phyloP scores from a whole-genome alignment of 768 basidiomycete species.

The Wakefieldia striispora region DNA sequence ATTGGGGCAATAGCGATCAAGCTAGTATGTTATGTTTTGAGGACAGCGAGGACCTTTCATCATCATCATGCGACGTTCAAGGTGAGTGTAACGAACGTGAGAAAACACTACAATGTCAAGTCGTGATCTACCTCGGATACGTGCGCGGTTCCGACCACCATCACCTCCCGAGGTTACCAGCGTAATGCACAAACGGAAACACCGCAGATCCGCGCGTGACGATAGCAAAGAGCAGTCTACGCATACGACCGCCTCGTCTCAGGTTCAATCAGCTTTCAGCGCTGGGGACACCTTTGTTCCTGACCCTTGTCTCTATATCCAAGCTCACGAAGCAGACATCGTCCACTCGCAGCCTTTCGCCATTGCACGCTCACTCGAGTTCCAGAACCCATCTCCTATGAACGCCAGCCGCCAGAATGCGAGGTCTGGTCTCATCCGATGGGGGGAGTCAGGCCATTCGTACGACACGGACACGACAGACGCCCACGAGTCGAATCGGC shows the following conservation, averaged over 20 bases:
- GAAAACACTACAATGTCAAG: too few species aligned
- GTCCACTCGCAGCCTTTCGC: slow-evolving; percentile 49
- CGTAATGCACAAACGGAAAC: slow-evolving; percentile 28
- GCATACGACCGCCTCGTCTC: neutral
- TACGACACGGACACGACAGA: slow-evolving; percentile 2
- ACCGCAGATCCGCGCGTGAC: slow-evolving; percentile 12
- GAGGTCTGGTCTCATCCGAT: slow-evolving; percentile 37
- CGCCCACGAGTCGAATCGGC: neutral
- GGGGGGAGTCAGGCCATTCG: slow-evolving; percentile 22
- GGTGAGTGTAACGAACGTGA: too few species aligned
- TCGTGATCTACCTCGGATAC: too few species aligned
- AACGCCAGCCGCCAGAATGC: slow-evolving; percentile 6
- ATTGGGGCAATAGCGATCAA: too few species aligned
- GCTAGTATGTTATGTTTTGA: too few species aligned
- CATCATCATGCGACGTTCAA: too few species aligned
- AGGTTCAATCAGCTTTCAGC: neutral
- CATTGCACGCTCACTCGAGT: slow-evolving; percentile 36
- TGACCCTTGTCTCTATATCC: slow-evolving; percentile 46
- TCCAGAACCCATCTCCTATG: slow-evolving; percentile 8
- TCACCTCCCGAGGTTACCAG: too few species aligned
- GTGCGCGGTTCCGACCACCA: too few species aligned
- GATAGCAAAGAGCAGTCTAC: slow-evolving; percentile 8
- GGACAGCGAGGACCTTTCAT: too few species aligned
- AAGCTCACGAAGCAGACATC: slow-evolving; percentile 78
- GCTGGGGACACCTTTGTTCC: neutral